A percentile compares a stretch with the other conserved stretches of the same genome.
These are phyloP conservation scores for Taphrina flavorubra DNA, from an alignment of 1,139 yeast genomes.

Conservation along the genomic window DNA sequence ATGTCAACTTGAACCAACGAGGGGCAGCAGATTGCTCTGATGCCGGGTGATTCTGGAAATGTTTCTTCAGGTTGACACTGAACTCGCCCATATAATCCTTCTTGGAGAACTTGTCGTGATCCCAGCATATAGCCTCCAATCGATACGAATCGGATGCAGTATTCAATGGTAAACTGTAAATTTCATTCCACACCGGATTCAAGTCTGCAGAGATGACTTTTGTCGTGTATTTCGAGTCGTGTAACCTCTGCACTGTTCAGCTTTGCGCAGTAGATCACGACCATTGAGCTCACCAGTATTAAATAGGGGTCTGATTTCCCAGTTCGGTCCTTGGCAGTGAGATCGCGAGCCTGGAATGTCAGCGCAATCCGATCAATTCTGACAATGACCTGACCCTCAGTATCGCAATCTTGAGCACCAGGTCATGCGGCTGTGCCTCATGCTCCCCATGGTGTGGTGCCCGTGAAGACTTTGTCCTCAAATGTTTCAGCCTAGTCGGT, in stretches of 20 bases:
- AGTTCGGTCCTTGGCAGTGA: slow-evolving; percentile 46
- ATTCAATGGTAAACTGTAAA: slow-evolving; percentile 49
- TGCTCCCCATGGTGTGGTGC: not conserved
- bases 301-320: slow-evolving; percentile 47
- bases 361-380: not conserved
- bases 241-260: slow-evolving; percentile 43
- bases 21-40: slow-evolving; percentile 49
- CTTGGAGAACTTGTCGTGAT: slow-evolving; percentile 50
- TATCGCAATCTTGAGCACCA: slow-evolving; percentile 18
- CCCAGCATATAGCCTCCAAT: slow-evolving; percentile 53
- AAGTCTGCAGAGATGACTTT: slow-evolving; percentile 50
- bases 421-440: not conserved
- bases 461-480: slow-evolving; percentile 1
- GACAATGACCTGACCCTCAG: not conserved
- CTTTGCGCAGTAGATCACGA: no score
- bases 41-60: slow-evolving; percentile 50
- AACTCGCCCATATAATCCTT: slow-evolving; percentile 64
- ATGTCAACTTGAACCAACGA: slow-evolving; percentile 61
- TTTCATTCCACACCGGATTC: slow-evolving; percentile 54
- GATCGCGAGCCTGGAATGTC: slow-evolving; percentile 44
- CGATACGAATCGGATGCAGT: slow-evolving; percentile 47
- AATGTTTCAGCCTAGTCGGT: slow-evolving; percentile 7
- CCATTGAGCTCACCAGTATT: slow-evolving; percentile 32
- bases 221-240: slow-evolving; percentile 51
- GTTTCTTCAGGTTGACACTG: slow-evolving; percentile 57